Conservation (phyloP, 2,329 filamentous ascomycete species). For the Neopestalotiopsis sp. region DNA sequence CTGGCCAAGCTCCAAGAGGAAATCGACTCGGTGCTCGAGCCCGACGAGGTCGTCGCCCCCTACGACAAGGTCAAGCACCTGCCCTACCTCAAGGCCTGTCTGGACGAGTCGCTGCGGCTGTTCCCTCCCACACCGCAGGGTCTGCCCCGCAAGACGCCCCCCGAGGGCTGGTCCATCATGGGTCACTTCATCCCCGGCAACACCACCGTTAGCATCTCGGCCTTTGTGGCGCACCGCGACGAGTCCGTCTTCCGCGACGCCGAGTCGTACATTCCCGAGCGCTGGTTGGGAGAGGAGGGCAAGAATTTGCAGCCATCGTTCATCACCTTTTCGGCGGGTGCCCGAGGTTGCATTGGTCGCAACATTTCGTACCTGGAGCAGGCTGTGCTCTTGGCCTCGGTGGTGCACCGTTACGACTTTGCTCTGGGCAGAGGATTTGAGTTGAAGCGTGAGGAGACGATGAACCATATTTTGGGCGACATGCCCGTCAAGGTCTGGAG, state of each 20-base stretch:
- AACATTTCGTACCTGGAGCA: constrained; percentile 51
- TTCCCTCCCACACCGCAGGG: constrained; percentile 45
- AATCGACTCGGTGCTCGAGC: constrained; percentile 49
- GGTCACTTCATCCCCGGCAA: constrained; percentile 51
- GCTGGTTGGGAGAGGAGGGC: constrained; percentile 46
- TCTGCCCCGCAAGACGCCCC: constrained; percentile 50
- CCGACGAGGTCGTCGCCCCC: constrained; percentile 48
- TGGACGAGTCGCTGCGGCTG: constrained; percentile 56
- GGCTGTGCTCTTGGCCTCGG: constrained; percentile 46
- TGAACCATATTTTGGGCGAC: constrained; percentile 31
- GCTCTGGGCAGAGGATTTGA: constrained; percentile 37
- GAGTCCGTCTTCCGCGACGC: constrained; percentile 42
- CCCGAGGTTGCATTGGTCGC: constrained; percentile 32
- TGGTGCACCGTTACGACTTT: constrained; percentile 50
- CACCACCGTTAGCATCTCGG: constrained; percentile 49
- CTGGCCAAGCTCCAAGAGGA: constrained; percentile 49
- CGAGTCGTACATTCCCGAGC: constrained; percentile 44
- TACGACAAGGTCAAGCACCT: constrained; percentile 57
- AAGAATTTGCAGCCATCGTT: constrained; percentile 45
- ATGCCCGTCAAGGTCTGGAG: constrained; percentile 36
- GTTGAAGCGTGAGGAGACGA: constrained; percentile 29
- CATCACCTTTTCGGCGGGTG: constrained; percentile 41
- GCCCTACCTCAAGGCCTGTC: constrained; percentile 56
- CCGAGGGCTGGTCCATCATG: constrained; percentile 47
- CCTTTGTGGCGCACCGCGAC: constrained; percentile 46